Evolutionary conservation across 108 stramenopile species (phyloP).

Genomic region (Epipyxis sp.): DNA sequence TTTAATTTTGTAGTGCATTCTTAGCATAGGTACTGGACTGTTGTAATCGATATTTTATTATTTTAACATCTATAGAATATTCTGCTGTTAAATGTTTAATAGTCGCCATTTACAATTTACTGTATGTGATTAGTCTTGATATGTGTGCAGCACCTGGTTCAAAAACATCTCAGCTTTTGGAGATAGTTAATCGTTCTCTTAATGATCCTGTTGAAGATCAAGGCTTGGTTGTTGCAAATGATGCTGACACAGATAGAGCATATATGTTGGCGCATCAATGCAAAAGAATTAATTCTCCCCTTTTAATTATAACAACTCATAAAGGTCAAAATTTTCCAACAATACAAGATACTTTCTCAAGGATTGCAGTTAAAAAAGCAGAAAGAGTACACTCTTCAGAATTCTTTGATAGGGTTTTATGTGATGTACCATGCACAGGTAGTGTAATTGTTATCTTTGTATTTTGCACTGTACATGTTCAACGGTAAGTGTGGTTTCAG

Average conservation of each 20-base stretch:
- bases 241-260: conserved; percentile 81
- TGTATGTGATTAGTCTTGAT: too few species aligned
- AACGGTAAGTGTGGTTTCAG: too few species aligned
- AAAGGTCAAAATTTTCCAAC: conserved; percentile 81
- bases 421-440: conserved; percentile 94
- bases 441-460: too few species aligned
- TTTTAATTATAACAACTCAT: conserved; percentile 77
- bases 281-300: conserved; percentile 74
- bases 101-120: too few species aligned
- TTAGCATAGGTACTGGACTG: too few species aligned
- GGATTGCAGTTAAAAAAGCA: neutral
- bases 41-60: too few species aligned
- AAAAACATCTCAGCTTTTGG: conserved; percentile 93
- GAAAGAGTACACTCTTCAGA: neutral
- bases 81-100: too few species aligned
- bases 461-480: too few species aligned
- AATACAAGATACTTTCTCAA: conserved; percentile 26
- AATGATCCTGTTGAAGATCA: conserved; percentile 32
- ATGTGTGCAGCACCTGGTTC: conserved; percentile 98
- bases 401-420: conserved; percentile 88
- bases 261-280: conserved; percentile 94
- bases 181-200: conserved; percentile 66
- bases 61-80: too few species aligned
- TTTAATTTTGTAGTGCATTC: too few species aligned
- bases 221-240: conserved; percentile 94